Evolutionary conservation across 1,284 basidiomycete genomes (phyloP).

Genomic region (Cutaneotrichosporon cutaneum): DNA sequence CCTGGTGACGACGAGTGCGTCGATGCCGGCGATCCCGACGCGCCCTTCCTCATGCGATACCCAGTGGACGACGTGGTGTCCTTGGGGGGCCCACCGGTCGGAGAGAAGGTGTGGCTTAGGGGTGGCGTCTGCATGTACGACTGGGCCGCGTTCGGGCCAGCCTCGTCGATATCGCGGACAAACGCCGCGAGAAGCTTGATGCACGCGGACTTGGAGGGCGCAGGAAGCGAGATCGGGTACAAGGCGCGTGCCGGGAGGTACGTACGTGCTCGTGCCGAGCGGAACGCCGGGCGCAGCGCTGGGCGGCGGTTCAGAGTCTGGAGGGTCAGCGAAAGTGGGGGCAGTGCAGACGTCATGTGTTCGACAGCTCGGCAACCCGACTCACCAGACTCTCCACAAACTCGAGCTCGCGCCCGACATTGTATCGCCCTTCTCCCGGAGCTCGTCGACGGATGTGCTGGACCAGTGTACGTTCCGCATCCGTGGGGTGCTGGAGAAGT

Average conservation of each 20-base stretch:
- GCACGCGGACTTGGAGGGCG: constrained; percentile 45
- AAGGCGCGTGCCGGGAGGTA: constrained; percentile 34
- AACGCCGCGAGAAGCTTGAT: constrained; percentile 41
- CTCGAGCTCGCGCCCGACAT: constrained; percentile 48
- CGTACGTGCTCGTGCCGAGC: constrained; percentile 47
- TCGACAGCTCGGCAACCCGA: constrained; percentile 4
- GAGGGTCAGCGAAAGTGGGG: not conserved
- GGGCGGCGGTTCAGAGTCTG: constrained; percentile 40
- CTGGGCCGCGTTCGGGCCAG: constrained; percentile 23
- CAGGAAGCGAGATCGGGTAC: constrained; percentile 44
- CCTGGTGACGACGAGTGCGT: not conserved
- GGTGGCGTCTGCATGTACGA: constrained; percentile 15
- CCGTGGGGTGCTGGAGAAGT: constrained; percentile 34
- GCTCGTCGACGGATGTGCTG: constrained; percentile 47
- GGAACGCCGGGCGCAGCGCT: constrained; percentile 47
- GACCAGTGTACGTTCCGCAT: constrained; percentile 48
- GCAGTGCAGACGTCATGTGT: not conserved
- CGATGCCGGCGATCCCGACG: not conserved
- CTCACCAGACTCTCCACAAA: constrained; percentile 45
- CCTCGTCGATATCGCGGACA: constrained; percentile 33
- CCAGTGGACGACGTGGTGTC: not conserved
- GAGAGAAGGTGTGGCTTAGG: not conserved
- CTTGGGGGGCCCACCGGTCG: not conserved
- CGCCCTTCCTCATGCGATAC: not conserved
- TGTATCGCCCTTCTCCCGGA: constrained; percentile 47